A percentile compares a stretch with the other conserved stretches of the same genome.
phyloP scores from a whole-genome alignment of 768 basidiomycete genomes.

The Mycena galericulata region DNA sequence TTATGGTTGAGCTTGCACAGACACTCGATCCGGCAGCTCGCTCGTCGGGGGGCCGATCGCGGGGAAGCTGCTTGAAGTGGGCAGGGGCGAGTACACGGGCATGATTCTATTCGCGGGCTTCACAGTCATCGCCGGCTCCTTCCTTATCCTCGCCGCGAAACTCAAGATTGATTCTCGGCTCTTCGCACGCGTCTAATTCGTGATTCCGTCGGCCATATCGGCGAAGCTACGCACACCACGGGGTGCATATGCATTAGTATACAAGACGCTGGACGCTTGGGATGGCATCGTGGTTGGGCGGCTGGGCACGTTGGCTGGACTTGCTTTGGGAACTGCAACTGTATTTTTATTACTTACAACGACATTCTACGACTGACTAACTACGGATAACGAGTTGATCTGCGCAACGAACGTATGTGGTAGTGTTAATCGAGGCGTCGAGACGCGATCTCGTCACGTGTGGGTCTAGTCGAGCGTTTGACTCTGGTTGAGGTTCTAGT shows the following conservation, averaged over 20 bases:
- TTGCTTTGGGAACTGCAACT: conserved; percentile 12
- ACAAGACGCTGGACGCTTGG: neutral
- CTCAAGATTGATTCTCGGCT: conserved; percentile 57
- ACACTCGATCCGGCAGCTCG: conserved; percentile 54
- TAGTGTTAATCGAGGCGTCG: no score
- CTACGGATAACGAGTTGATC: conserved; percentile 4
- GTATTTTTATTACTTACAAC: conserved; percentile 30
- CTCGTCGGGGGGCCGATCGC: conserved; percentile 74
- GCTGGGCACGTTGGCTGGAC: neutral
- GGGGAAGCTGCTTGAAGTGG: conserved; percentile 63
- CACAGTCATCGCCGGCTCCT: conserved; percentile 68
- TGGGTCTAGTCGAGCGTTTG: no score
- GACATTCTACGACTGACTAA: conserved; percentile 25
- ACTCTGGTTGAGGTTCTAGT: no score
- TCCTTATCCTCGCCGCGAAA: conserved; percentile 65
- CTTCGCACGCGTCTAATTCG: conserved; percentile 59
- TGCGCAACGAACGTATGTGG: no score
- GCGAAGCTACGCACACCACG: no score
- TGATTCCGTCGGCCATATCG: neutral
- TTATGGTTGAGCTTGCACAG: no score
- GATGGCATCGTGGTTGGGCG: no score
- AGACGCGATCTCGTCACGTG: no score
- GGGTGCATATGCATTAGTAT: neutral
- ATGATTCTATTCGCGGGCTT: conserved; percentile 72
- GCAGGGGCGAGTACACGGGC: conserved; percentile 59